Conservation (phyloP, 2,329 filamentous ascomycete genomes). For the Monosporascus ibericus region DNA sequence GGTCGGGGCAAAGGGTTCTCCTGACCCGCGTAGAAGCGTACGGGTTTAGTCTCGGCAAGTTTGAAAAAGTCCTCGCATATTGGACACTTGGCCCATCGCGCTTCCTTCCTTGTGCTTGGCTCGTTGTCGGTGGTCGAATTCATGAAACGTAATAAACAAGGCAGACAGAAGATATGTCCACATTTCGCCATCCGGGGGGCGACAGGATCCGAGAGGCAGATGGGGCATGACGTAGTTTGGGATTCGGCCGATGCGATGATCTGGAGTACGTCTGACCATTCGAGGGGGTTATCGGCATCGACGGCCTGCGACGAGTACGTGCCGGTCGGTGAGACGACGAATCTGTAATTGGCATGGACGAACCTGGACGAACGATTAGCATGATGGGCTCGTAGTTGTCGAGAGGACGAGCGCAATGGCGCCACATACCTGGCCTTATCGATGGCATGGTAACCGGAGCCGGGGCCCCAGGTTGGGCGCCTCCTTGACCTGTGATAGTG, state of each 20-base stretch:
- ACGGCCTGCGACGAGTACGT: conserved; percentile 74
- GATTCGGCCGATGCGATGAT: conserved; percentile 86
- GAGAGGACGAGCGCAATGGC: background rate
- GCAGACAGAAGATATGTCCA: conserved; percentile 92
- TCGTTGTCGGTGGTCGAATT: conserved; percentile 73
- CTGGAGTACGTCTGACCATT: conserved; percentile 88
- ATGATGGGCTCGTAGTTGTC: background rate
- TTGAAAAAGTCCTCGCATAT: conserved; percentile 95
- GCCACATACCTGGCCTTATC: conserved; percentile 75
- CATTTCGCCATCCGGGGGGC: conserved; percentile 96
- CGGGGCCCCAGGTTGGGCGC: conserved; percentile 73
- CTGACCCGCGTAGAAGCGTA: conserved; percentile 86
- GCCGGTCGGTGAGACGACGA: conserved; percentile 79
- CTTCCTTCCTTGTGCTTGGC: conserved; percentile 57
- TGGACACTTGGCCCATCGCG: conserved; percentile 89
- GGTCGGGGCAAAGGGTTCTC: conserved; percentile 74
- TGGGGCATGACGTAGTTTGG: conserved; percentile 84
- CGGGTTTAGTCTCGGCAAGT: conserved; percentile 80
- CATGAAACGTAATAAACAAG: conserved; percentile 94
- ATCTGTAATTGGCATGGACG: conserved; percentile 95
- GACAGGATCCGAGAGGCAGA: conserved; percentile 87
- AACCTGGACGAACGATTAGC: conserved; percentile 46
- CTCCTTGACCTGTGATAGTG: conserved; percentile 52
- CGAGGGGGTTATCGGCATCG: conserved; percentile 82
- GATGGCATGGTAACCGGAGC: conserved; percentile 81